phyloP scores from a whole-genome alignment of 2,329 filamentous ascomycete genomes.

The Fusarium clavum region DNA sequence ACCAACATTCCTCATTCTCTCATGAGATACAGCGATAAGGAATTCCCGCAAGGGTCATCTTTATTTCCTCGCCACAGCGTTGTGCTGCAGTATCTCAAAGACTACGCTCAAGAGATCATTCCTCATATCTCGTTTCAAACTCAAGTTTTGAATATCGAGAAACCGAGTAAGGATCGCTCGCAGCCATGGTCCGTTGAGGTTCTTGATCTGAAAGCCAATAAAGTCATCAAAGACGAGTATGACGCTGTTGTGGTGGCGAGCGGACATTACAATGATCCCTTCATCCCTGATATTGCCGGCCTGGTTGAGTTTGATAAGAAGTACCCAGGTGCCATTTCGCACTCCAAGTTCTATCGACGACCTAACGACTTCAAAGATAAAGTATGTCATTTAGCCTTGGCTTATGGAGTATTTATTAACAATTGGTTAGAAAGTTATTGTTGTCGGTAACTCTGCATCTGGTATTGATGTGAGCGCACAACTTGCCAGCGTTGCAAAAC shows the following conservation, averaged over 20 bases:
- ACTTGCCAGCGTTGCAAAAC: conserved; percentile 64
- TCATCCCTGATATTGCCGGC: conserved; percentile 67
- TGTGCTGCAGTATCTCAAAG: conserved; percentile 73
- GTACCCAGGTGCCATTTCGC: conserved; percentile 64
- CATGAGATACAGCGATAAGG: conserved; percentile 75
- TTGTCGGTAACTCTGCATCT: conserved; percentile 78
- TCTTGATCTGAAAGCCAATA: conserved; percentile 46
- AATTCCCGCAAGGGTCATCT: conserved; percentile 67
- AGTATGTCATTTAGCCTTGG: conserved; percentile 23
- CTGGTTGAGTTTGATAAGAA: conserved; percentile 63
- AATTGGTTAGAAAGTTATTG: conserved; percentile 68
- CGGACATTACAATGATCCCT: conserved; percentile 72
- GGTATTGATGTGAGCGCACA: conserved; percentile 77
- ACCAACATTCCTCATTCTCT: conserved; percentile 80
- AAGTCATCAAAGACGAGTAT: conserved; percentile 54
- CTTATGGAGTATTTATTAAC: background rate
- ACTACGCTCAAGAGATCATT: conserved; percentile 70
- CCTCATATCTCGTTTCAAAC: conserved; percentile 70
- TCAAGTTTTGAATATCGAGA: conserved; percentile 64
- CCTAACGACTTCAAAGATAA: conserved; percentile 50
- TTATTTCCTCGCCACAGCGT: conserved; percentile 74
- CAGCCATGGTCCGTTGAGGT: conserved; percentile 59
- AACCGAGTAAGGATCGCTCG: conserved; percentile 20
- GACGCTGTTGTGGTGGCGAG: conserved; percentile 73
- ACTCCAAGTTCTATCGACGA: conserved; percentile 76